These are phyloP conservation scores for Phytophthora pluvialis DNA, from an alignment of 352 stramenopile species.

Conservation along the genomic window DNA sequence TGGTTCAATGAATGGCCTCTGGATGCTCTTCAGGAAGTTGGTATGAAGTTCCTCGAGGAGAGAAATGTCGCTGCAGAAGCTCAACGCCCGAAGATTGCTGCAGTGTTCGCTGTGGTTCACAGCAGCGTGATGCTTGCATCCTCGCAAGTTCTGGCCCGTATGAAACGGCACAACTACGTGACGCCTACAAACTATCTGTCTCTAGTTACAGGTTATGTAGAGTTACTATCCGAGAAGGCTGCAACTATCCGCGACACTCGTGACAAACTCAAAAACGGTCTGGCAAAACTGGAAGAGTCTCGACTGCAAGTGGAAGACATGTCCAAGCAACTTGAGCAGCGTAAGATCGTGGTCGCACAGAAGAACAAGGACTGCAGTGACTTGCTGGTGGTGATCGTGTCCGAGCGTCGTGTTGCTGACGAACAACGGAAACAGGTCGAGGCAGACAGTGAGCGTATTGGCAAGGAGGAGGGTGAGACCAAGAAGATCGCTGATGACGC, in stretches of 20 bases:
- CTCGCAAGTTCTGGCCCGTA: slow-evolving; percentile 81
- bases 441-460: slow-evolving; percentile 92
- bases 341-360: slow-evolving; percentile 90
- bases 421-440: slow-evolving; percentile 95
- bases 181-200: slow-evolving; percentile 95
- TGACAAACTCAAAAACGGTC: slow-evolving; percentile 85
- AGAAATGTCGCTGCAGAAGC: slow-evolving; percentile 78
- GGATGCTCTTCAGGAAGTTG: slow-evolving; percentile 93
- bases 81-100: slow-evolving; percentile 84
- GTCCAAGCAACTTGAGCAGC: slow-evolving; percentile 87
- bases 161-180: slow-evolving; percentile 95
- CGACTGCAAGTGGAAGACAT: slow-evolving; percentile 86
- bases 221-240: slow-evolving; percentile 80
- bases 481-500: slow-evolving; percentile 96
- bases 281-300: slow-evolving; percentile 86
- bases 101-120: slow-evolving; percentile 91
- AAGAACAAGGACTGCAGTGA: slow-evolving; percentile 96
- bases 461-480: slow-evolving; percentile 91
- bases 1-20: slow-evolving; percentile 94
- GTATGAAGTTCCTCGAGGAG: slow-evolving; percentile 93
- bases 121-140: slow-evolving; percentile 87
- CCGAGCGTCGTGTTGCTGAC: slow-evolving; percentile 93
- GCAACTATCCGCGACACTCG: slow-evolving; percentile 73
- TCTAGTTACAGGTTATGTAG: slow-evolving; percentile 92
- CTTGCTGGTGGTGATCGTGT: slow-evolving; percentile 94